A percentile compares a stretch with the other conserved stretches of the same genome.
Conservation (phyloP, 2,329 filamentous ascomycete species). For the Hypoxylon sp. region DNA sequence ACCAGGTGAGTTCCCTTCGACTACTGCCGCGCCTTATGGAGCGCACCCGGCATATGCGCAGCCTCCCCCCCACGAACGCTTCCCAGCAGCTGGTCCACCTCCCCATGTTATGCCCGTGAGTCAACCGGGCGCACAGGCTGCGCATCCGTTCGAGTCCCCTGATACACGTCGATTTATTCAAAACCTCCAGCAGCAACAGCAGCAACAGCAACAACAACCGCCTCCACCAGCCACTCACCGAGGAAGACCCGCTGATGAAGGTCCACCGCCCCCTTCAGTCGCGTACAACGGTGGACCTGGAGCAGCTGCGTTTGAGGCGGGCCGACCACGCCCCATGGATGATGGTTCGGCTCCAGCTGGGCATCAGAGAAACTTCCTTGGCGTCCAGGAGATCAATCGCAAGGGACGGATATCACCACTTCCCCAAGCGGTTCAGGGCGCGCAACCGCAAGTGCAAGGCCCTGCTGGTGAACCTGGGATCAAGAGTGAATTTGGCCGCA, state of each 20-base stretch:
- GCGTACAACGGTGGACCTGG: constrained; percentile 58
- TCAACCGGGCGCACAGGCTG: constrained; percentile 40
- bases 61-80: constrained; percentile 50
- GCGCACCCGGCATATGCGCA: constrained; percentile 50
- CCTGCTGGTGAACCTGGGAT: constrained; percentile 86
- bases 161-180: constrained; percentile 58
- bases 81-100: constrained; percentile 47
- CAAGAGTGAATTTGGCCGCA: constrained; percentile 92
- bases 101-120: constrained; percentile 45
- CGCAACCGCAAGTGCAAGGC: constrained; percentile 80
- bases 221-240: constrained; percentile 48
- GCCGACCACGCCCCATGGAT: constrained; percentile 55
- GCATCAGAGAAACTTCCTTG: constrained; percentile 74
- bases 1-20: constrained; percentile 59
- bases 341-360: constrained; percentile 65
- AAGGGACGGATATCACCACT: constrained; percentile 86
- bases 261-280: constrained; percentile 59
- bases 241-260: constrained; percentile 56
- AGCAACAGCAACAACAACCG: constrained; percentile 35
- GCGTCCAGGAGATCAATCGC: constrained; percentile 80
- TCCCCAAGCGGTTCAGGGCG: constrained; percentile 92
- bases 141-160: constrained; percentile 58
- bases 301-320: constrained; percentile 53
- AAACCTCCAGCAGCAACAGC: constrained; percentile 47
- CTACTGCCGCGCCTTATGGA: constrained; percentile 52